Evolutionary conservation across 768 basidiomycete species (phyloP).

Genomic region (Lentinus brumalis): DNA sequence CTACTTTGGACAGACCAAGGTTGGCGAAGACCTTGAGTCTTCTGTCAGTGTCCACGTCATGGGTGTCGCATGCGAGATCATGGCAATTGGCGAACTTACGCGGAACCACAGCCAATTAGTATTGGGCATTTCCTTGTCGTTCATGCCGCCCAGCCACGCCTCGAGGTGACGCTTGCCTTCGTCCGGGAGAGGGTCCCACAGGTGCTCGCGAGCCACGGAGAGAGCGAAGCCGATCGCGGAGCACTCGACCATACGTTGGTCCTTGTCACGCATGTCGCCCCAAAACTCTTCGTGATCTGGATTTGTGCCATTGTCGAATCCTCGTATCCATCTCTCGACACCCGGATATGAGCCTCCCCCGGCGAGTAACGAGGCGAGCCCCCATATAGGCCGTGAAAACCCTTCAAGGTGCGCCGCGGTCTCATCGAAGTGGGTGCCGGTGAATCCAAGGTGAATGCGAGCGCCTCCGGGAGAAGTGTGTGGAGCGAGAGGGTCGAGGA

Average conservation of each 20-base stretch:
- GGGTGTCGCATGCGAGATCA: no score
- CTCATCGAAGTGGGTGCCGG: slow-evolving; percentile 75
- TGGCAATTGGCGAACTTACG: slow-evolving; percentile 37
- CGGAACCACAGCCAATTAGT: slow-evolving; percentile 87
- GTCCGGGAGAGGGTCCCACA: slow-evolving; percentile 62
- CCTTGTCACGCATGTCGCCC: slow-evolving; percentile 73
- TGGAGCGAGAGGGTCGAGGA: slow-evolving; percentile 66
- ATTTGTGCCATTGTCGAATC: slow-evolving; percentile 70
- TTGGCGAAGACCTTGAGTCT: slow-evolving; percentile 68
- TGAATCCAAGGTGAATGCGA: slow-evolving; percentile 66
- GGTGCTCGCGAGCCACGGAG: slow-evolving; percentile 60
- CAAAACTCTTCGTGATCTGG: slow-evolving; percentile 70
- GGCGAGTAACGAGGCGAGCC: slow-evolving; percentile 62
- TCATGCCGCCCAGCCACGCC: slow-evolving; percentile 73
- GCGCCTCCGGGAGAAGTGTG: slow-evolving; percentile 78
- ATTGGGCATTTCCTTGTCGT: slow-evolving; percentile 82
- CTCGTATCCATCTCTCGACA: slow-evolving; percentile 61
- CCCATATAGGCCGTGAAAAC: slow-evolving; percentile 79
- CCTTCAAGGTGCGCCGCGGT: slow-evolving; percentile 74
- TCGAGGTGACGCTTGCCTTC: slow-evolving; percentile 60
- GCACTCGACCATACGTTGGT: slow-evolving; percentile 84
- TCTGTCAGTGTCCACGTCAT: not conserved
- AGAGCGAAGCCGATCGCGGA: slow-evolving; percentile 75
- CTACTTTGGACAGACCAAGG: slow-evolving; percentile 64
- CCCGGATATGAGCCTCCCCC: slow-evolving; percentile 66